Percentiles rank a stretch among this genome's conserved stretches.
phyloP scores from a whole-genome alignment of 2,329 filamentous ascomycete species.

The Calonectria pseudoreteaudii region DNA sequence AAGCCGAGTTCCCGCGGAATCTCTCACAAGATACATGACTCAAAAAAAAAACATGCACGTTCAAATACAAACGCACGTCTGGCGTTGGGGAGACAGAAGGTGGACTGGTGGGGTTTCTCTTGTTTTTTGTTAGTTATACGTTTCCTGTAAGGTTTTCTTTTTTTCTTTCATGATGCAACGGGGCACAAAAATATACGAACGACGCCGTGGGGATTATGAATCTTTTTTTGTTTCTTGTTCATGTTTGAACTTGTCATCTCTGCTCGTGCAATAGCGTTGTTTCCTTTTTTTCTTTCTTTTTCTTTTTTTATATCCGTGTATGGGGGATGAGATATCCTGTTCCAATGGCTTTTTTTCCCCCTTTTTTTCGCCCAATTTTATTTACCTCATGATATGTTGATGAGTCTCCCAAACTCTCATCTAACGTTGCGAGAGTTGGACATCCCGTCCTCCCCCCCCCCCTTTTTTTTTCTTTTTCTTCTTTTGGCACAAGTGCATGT shows the following conservation, averaged over 20 bases:
- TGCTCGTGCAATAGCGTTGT: constrained; percentile 7
- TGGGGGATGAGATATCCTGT: not conserved
- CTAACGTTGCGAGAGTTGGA: not conserved
- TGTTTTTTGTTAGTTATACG: constrained; percentile 33
- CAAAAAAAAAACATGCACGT: constrained; percentile 27
- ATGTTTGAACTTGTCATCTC: not conserved
- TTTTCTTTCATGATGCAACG: constrained; percentile 33
- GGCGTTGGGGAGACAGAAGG: constrained; percentile 47
- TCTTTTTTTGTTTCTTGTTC: not conserved
- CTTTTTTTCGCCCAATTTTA: too few species aligned
- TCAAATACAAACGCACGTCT: constrained; percentile 39
- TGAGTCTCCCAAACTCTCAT: not conserved
- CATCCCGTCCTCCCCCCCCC: too few species aligned
- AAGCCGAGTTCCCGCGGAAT: constrained; percentile 6
- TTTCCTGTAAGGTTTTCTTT: constrained; percentile 27
- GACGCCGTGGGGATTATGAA: constrained; percentile 29
- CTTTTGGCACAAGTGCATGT: not conserved
- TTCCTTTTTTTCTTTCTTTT: not conserved
- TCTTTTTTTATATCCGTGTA: not conserved
- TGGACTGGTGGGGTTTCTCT: constrained; percentile 27
- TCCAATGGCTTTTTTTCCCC: not conserved
- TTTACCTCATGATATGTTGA: not conserved
- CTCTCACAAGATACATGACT: constrained; percentile 27
- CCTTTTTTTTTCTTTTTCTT: not conserved
- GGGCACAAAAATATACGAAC: constrained; percentile 44